Conservation (phyloP, 2,329 filamentous ascomycete species). For the Atkinsonella hypoxylon region DNA sequence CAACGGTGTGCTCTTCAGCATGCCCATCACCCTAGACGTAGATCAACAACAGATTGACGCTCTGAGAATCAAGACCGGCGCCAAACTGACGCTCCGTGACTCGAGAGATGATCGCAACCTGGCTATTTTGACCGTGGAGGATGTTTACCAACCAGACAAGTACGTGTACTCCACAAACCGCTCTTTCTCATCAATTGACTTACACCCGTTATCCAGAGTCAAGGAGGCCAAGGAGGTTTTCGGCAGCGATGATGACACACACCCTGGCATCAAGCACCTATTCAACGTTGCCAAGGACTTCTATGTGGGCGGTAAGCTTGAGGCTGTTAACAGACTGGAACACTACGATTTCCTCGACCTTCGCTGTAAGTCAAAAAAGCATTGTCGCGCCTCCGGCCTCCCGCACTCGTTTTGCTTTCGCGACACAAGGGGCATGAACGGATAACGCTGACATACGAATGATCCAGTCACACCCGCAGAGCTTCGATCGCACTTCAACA, state of each 20-base stretch:
- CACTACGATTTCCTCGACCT: constrained; percentile 99
- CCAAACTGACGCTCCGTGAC: constrained; percentile 80
- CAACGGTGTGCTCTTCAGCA: constrained; percentile 85
- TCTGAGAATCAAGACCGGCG: constrained; percentile 64
- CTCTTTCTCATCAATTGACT: not conserved
- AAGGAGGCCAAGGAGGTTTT: constrained; percentile 92
- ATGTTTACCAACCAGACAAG: constrained; percentile 95
- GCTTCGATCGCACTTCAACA: constrained; percentile 93
- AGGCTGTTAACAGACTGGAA: constrained; percentile 87
- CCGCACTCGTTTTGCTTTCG: not conserved
- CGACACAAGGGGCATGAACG: not conserved
- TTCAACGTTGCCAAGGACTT: constrained; percentile 70
- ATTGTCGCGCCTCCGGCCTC: not conserved
- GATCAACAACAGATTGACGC: constrained; percentile 62
- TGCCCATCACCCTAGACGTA: constrained; percentile 91
- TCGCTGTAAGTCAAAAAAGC: constrained; percentile 52
- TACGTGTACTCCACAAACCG: constrained; percentile 30
- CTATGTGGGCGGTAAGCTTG: constrained; percentile 92
- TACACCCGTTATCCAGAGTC: constrained; percentile 35
- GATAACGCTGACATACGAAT: constrained; percentile 1
- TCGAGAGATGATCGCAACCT: constrained; percentile 94
- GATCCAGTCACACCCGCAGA: constrained; percentile 75
- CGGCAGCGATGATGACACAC: constrained; percentile 76
- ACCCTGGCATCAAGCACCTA: constrained; percentile 88
- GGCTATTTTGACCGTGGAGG: constrained; percentile 89